A percentile compares a stretch with the other conserved stretches of the same genome.
Evolutionary conservation across 768 basidiomycete genomes (phyloP).

Genomic region (Rhizopogon vinicolor): DNA sequence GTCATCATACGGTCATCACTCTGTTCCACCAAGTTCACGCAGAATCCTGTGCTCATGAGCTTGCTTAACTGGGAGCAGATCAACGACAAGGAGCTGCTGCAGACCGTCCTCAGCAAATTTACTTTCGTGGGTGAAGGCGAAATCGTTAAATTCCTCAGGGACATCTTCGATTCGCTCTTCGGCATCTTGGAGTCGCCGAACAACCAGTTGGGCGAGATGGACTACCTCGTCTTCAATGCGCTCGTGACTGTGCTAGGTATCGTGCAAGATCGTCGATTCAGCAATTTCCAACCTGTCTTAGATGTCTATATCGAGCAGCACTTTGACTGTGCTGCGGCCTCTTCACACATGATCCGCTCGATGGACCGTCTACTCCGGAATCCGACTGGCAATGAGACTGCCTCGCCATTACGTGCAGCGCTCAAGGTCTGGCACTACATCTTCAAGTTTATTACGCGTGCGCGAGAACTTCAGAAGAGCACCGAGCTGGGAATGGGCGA

Average conservation of each 20-base stretch:
- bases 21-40: slow-evolving; percentile 89
- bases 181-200: slow-evolving; percentile 73
- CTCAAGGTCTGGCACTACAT: slow-evolving; percentile 97
- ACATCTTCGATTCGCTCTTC: slow-evolving; percentile 92
- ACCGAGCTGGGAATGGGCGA: slow-evolving; percentile 77
- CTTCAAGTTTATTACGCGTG: slow-evolving; percentile 91
- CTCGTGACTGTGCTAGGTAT: slow-evolving; percentile 90
- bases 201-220: slow-evolving; percentile 76
- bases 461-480: slow-evolving; percentile 80
- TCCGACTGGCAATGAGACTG: slow-evolving; percentile 68
- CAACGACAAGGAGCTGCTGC: slow-evolving; percentile 56
- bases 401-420: slow-evolving; percentile 77
- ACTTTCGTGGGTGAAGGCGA: slow-evolving; percentile 93
- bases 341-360: slow-evolving; percentile 80
- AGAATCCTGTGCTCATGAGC: slow-evolving; percentile 79
- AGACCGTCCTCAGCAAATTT: slow-evolving; percentile 75
- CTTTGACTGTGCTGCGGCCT: slow-evolving; percentile 76
- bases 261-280: slow-evolving; percentile 90
- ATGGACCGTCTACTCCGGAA: slow-evolving; percentile 79
- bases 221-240: slow-evolving; percentile 84
- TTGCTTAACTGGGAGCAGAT: slow-evolving; percentile 80
- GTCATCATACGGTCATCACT: slow-evolving; percentile 83
- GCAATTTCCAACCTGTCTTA: slow-evolving; percentile 90
- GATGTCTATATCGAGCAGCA: slow-evolving; percentile 92
- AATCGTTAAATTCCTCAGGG: slow-evolving; percentile 87